Evolutionary conservation across 2,329 filamentous ascomycete genomes (phyloP).

Genomic region (Sarocladiaceae sp.): DNA sequence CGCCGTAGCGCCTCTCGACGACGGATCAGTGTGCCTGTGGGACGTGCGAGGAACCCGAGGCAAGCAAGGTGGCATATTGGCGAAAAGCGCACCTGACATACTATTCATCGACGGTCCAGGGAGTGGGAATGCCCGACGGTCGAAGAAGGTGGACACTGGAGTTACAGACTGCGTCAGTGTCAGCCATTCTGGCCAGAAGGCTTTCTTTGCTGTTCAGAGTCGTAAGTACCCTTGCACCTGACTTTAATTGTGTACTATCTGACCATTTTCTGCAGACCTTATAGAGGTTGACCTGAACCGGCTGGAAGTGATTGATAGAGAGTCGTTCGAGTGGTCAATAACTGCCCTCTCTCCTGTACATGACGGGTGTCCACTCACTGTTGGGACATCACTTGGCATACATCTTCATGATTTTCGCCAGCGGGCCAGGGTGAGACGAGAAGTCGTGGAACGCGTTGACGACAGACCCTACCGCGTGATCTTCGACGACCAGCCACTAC

Average conservation of each 20-base stretch:
- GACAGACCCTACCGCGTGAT: slow-evolving; percentile 26
- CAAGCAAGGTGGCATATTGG: slow-evolving; percentile 58
- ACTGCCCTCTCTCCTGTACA: slow-evolving; percentile 72
- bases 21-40: slow-evolving; percentile 87
- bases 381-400: slow-evolving; percentile 77
- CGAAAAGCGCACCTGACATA: slow-evolving; percentile 61
- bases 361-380: slow-evolving; percentile 67
- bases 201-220: slow-evolving; percentile 77
- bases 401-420: slow-evolving; percentile 76
- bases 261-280: slow-evolving; percentile 39
- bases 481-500: slow-evolving; percentile 48
- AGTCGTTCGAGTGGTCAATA: slow-evolving; percentile 76
- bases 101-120: slow-evolving; percentile 54
- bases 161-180: slow-evolving; percentile 82
- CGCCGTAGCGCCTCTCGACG: slow-evolving; percentile 74
- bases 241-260: not conserved
- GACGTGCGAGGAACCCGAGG: slow-evolving; percentile 58
- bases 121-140: slow-evolving; percentile 39
- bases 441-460: slow-evolving; percentile 33
- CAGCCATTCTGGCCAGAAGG: slow-evolving; percentile 61
- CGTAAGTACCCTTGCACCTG: slow-evolving; percentile 36
- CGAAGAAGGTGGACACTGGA: slow-evolving; percentile 65
- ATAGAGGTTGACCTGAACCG: slow-evolving; percentile 79
- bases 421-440: slow-evolving; percentile 24
- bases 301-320: slow-evolving; percentile 62